Conservation (phyloP, 1,284 basidiomycete genomes). For the Heterobasidion annosum region DNA sequence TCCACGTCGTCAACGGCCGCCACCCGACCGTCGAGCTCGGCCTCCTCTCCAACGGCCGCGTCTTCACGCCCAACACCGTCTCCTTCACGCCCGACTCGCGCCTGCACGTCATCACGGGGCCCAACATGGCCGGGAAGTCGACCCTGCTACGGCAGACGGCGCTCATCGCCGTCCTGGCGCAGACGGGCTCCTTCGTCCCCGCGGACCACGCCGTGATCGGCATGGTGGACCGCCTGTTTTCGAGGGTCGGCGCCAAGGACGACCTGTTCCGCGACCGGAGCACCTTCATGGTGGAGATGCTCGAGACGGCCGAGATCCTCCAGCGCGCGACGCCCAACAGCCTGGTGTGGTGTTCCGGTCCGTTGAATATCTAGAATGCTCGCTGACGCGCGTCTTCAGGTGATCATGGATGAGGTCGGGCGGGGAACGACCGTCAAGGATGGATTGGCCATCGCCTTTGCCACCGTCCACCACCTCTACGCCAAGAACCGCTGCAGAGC, state of each 20-base stretch:
- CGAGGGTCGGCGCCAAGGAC: slow-evolving; percentile 92
- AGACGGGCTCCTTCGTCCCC: slow-evolving; percentile 90
- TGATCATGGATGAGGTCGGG: slow-evolving; percentile 98
- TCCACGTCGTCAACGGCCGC: slow-evolving; percentile 71
- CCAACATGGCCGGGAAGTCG: slow-evolving; percentile 96
- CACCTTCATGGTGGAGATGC: slow-evolving; percentile 93
- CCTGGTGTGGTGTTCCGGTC: slow-evolving; percentile 41
- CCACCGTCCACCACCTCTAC: slow-evolving; percentile 78
- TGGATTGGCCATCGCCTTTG: slow-evolving; percentile 90
- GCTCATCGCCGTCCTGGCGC: slow-evolving; percentile 85
- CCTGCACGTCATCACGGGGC: slow-evolving; percentile 84
- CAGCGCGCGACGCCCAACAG: slow-evolving; percentile 75
- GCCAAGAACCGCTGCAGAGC: slow-evolving; percentile 70
- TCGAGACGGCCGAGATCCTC: slow-evolving; percentile 79
- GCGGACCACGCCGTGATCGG: slow-evolving; percentile 75
- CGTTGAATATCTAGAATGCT: not conserved
- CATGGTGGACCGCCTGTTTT: slow-evolving; percentile 87
- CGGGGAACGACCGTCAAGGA: slow-evolving; percentile 90
- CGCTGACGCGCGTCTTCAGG: slow-evolving; percentile 34
- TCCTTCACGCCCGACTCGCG: slow-evolving; percentile 49
- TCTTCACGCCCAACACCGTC: slow-evolving; percentile 81
- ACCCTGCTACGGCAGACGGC: slow-evolving; percentile 91
- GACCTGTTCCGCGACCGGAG: slow-evolving; percentile 89
- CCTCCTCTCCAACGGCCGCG: slow-evolving; percentile 63
- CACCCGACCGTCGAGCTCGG: slow-evolving; percentile 93